Evolutionary conservation across 306 rosid genomes (phyloP).

Genomic region (Rosa lucieae): DNA sequence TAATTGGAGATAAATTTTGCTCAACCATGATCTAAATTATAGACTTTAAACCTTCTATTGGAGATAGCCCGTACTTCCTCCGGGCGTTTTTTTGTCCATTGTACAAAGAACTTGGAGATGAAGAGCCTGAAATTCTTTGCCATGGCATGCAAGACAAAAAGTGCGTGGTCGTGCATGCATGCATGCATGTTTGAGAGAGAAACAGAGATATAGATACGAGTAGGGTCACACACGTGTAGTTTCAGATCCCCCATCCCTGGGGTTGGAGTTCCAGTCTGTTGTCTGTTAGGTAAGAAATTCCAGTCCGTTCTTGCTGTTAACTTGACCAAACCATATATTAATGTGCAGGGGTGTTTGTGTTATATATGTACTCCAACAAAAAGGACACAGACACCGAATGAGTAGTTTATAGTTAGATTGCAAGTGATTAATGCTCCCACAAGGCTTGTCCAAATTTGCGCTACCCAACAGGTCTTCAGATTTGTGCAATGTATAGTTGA

Average conservation of each 20-base stretch:
- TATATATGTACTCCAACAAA: not conserved
- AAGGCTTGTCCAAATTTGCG: slow-evolving; percentile 24
- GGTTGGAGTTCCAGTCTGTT: slow-evolving; percentile 2
- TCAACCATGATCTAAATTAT: too few relatives aligned
- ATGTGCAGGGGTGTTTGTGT: slow-evolving; percentile 7
- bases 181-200: not conserved
- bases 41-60: too few relatives aligned
- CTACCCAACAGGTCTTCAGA: not conserved
- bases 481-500: not conserved
- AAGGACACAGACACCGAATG: slow-evolving; percentile 31
- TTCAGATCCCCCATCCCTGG: slow-evolving; percentile 22
- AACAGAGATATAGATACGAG: not conserved
- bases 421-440: slow-evolving; percentile 34
- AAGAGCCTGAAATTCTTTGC: not conserved
- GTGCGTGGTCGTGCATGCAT: not conserved
- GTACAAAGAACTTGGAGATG: too few relatives aligned
- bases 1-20: too few relatives aligned
- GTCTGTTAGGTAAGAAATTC: slow-evolving; percentile 8
- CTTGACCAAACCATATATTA: not conserved
- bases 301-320: slow-evolving; percentile 39
- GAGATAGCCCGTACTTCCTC: too few relatives aligned
- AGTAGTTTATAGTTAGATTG: slow-evolving; percentile 1
- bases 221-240: slow-evolving; percentile 7
- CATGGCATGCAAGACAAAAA: not conserved
- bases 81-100: too few relatives aligned